A percentile compares a stretch with the other conserved stretches of the same genome.
Conservation (phyloP, 1,139 yeast species). For the Hemisphaericaspora lyxosophila region DNA sequence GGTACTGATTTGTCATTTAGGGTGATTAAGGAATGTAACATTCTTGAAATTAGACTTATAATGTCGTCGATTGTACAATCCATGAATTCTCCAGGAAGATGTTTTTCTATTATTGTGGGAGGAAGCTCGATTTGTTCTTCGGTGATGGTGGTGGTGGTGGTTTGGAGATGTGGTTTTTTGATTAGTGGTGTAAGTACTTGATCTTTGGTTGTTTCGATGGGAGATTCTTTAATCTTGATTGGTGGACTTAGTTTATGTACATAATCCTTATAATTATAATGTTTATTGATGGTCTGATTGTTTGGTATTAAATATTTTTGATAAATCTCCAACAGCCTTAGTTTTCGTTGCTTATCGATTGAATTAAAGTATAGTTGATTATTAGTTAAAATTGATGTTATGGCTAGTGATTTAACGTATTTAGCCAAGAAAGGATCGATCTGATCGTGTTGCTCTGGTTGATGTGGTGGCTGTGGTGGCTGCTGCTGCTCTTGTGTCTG, state of each 20-base stretch:
- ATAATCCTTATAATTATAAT: slow-evolving; percentile 6
- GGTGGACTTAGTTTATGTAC: slow-evolving; percentile 3
- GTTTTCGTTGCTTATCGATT: slow-evolving; percentile 23
- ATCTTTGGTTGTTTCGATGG: neutral
- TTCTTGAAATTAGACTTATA: slow-evolving; percentile 69
- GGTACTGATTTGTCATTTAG: slow-evolving; percentile 64
- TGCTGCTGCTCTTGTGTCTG: slow-evolving; percentile 1
- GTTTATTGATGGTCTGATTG: slow-evolving; percentile 2
- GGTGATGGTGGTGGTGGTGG: too few relatives aligned
- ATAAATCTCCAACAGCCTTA: slow-evolving; percentile 27
- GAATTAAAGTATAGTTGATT: slow-evolving; percentile 28
- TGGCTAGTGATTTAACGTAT: slow-evolving; percentile 25
- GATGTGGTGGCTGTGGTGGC: neutral
- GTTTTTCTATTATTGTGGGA: slow-evolving; percentile 5
- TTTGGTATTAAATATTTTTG: slow-evolving; percentile 22
- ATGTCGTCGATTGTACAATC: slow-evolving; percentile 71
- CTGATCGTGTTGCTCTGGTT: neutral
- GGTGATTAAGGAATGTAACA: slow-evolving; percentile 70
- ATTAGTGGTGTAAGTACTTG: slow-evolving; percentile 4
- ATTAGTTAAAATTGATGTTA: slow-evolving; percentile 18
- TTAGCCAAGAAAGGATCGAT: slow-evolving; percentile 33
- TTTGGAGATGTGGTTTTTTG: slow-evolving; percentile 1
- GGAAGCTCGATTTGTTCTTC: neutral
- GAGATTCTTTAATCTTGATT: slow-evolving; percentile 1
- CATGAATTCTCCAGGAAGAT: slow-evolving; percentile 59